These are phyloP conservation scores for Candida xiaguanensis DNA, from an alignment of 805 yeast genomes.

Conservation along the genomic window DNA sequence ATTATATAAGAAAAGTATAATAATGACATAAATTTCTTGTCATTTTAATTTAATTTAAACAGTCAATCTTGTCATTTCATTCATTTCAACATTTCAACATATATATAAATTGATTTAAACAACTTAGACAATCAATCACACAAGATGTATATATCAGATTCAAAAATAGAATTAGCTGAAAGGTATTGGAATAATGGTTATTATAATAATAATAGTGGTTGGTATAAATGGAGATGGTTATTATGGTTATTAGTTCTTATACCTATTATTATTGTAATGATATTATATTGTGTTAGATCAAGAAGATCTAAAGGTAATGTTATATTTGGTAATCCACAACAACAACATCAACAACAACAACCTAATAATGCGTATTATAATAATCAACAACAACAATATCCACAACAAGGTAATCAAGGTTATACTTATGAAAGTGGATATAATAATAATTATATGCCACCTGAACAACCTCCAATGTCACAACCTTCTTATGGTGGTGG, in stretches of 20 bases:
- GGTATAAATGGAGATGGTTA: conserved; percentile 7
- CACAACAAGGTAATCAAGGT: conserved; percentile 3
- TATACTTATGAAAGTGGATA: background rate
- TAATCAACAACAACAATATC: conserved; percentile 6
- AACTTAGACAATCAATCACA: too few relatives aligned
- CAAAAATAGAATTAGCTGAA: background rate
- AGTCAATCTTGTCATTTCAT: too few relatives aligned
- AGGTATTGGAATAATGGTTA: background rate
- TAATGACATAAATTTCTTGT: too few relatives aligned
- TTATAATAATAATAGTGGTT: conserved; percentile 2
- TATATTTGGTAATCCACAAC: background rate
- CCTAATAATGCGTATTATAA: conserved; percentile 6
- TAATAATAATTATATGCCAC: conserved; percentile 5
- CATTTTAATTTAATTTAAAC: too few relatives aligned
- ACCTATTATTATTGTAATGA: conserved; percentile 3
- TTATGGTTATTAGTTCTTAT: conserved; percentile 6
- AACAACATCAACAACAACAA: conserved; percentile 3
- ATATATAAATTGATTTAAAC: too few relatives aligned
- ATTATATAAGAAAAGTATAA: too few relatives aligned
- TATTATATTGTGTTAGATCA: conserved; percentile 2
- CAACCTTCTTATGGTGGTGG: conserved; percentile 2
- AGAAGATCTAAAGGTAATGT: conserved; percentile 4
- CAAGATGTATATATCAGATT: conserved; percentile 4
- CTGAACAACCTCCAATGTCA: conserved; percentile 5
- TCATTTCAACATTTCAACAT: too few relatives aligned